Percentiles rank a stretch among this genome's conserved stretches.
These are phyloP conservation scores for Biscogniauxia mediterranea DNA, from an alignment of 2,329 filamentous ascomycete species.

Conservation along the genomic window DNA sequence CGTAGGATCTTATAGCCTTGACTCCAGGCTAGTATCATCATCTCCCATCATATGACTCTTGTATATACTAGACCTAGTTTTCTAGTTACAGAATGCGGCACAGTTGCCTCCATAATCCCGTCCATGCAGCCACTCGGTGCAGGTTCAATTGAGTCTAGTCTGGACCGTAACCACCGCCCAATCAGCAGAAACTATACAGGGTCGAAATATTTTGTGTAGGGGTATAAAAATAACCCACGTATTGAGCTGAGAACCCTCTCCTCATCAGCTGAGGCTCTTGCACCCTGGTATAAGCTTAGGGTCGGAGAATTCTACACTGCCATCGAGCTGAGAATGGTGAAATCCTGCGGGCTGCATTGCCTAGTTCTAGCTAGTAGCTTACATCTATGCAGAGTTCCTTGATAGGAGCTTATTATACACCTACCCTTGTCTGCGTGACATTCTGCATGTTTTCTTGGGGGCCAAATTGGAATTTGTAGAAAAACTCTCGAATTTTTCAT, in stretches of 20 bases:
- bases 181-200: neutral
- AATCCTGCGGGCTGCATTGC: neutral
- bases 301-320: neutral
- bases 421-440: neutral
- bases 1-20: neutral
- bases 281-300: no score
- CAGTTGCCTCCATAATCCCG: neutral
- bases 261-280: neutral
- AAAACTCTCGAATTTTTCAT: neutral
- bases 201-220: no score
- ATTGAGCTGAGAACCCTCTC: neutral
- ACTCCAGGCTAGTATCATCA: neutral
- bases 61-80: neutral
- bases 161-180: neutral
- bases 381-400: neutral
- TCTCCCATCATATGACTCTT: neutral
- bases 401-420: neutral
- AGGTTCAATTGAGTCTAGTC: neutral
- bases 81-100: neutral
- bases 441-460: neutral
- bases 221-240: neutral
- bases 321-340: neutral
- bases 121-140: neutral
- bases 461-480: neutral
- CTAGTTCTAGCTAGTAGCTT: neutral